A percentile compares a stretch with the other conserved stretches of the same genome.
These are phyloP conservation scores for Lobosporangium transversale DNA, from an alignment of 192 early-diverging fungal species.

Conservation along the genomic window DNA sequence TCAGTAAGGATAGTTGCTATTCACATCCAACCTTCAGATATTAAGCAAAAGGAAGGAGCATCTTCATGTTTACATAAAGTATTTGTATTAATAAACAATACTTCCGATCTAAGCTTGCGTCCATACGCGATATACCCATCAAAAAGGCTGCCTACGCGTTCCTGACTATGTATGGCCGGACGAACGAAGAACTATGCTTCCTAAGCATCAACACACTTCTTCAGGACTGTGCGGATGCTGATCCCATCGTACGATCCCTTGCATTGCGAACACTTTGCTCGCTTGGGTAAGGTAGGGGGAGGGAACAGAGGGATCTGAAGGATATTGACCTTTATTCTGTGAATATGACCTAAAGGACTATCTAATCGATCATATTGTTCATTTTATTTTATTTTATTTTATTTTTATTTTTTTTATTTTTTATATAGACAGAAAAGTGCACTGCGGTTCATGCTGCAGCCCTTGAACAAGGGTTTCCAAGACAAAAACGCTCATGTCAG, in stretches of 20 bases:
- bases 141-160: slow-evolving; percentile 51
- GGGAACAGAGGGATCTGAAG: too few relatives aligned
- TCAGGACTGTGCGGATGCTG: slow-evolving; percentile 49
- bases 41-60: too few relatives aligned
- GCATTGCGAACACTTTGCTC: slow-evolving; percentile 53
- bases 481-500: slow-evolving; percentile 56
- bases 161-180: slow-evolving; percentile 34
- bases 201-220: slow-evolving; percentile 53
- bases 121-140: slow-evolving; percentile 49
- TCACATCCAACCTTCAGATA: not conserved
- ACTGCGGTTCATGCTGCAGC: slow-evolving; percentile 50
- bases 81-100: too few relatives aligned
- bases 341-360: too few relatives aligned
- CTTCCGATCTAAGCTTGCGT: too few relatives aligned
- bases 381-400: not conserved
- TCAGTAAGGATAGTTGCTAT: slow-evolving; percentile 18
- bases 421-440: slow-evolving; percentile 29
- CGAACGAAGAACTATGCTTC: slow-evolving; percentile 49
- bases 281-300: slow-evolving; percentile 32
- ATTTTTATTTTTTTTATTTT: not conserved
- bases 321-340: too few relatives aligned
- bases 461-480: slow-evolving; percentile 34
- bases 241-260: slow-evolving; percentile 50
- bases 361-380: not conserved
- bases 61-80: too few relatives aligned